phyloP scores from a whole-genome alignment of 2,329 filamentous ascomycete genomes.

The Tolypocladium ovalisporum region DNA sequence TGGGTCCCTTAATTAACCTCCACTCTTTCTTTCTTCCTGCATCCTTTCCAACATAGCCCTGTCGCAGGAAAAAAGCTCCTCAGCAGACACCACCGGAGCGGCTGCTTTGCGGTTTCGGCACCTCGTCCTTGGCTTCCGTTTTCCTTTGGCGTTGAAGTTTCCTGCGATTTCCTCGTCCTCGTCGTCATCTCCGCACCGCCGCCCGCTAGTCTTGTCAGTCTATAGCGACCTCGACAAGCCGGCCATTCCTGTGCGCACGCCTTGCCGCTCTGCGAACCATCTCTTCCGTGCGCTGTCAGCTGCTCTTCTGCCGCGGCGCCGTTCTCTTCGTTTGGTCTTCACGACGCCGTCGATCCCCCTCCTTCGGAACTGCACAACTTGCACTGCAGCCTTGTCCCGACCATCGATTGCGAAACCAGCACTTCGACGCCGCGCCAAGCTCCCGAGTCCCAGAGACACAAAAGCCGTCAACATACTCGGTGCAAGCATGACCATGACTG shows the following conservation, averaged over 20 bases:
- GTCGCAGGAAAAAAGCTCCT: conserved; percentile 3
- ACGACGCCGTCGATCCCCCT: neutral
- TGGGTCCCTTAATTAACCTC: conserved; percentile 5
- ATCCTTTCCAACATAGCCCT: conserved; percentile 5
- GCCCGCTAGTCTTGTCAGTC: neutral
- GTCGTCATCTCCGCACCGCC: conserved; percentile 1
- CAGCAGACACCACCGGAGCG: conserved; percentile 4
- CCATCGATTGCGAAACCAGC: neutral
- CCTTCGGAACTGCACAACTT: too few species aligned
- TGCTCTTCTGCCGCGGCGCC: neutral
- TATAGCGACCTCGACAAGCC: neutral
- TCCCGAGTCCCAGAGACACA: neutral
- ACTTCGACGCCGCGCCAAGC: neutral
- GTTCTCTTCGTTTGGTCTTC: neutral
- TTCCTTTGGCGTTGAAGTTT: conserved; percentile 3
- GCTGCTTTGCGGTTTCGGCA: conserved; percentile 2
- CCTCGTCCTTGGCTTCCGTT: conserved; percentile 4
- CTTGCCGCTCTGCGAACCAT: neutral
- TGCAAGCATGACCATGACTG: conserved; percentile 54
- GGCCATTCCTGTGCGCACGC: neutral
- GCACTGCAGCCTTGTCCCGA: conserved; percentile 3
- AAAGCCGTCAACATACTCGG: neutral
- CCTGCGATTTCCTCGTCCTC: neutral
- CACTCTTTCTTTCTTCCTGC: conserved; percentile 4
- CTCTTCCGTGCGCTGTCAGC: neutral